These are phyloP conservation scores for Cicer cuneatum DNA, from an alignment of 306 rosid genomes.

Conservation along the genomic window DNA sequence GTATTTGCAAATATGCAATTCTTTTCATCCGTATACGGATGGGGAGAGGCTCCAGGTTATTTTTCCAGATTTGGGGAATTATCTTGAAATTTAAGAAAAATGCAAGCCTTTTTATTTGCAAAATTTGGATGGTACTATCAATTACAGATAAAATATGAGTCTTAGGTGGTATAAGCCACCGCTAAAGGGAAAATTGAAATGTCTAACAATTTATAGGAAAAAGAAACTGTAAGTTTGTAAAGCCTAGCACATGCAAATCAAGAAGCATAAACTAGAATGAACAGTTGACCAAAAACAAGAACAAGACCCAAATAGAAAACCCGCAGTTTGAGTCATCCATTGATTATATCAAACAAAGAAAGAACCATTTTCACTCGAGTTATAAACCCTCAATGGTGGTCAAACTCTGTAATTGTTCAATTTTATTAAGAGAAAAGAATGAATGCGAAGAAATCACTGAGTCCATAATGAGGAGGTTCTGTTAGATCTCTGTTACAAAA, in stretches of 20 bases:
- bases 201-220: neutral
- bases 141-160: neutral
- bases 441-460: conserved; percentile 42
- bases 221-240: neutral
- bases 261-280: conserved; percentile 7
- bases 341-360: conserved; percentile 40
- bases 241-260: neutral
- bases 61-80: neutral
- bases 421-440: conserved; percentile 55
- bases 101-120: neutral
- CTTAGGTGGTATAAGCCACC: neutral
- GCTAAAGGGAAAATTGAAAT: conserved; percentile 22
- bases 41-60: neutral
- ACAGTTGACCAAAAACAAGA: neutral
- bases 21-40: neutral
- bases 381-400: conserved; percentile 35
- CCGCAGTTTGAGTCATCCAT: conserved; percentile 24
- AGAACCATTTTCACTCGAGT: conserved; percentile 39
- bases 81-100: neutral
- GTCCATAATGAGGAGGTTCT: conserved; percentile 38
- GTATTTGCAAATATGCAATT: neutral
- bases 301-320: conserved; percentile 31
- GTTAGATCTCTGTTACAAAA: conserved; percentile 36
- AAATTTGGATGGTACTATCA: neutral
- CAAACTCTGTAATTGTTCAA: conserved; percentile 56